Base-by-base conservation (phyloP, 805 yeast species). In the Candida ipomoeae region DNA sequence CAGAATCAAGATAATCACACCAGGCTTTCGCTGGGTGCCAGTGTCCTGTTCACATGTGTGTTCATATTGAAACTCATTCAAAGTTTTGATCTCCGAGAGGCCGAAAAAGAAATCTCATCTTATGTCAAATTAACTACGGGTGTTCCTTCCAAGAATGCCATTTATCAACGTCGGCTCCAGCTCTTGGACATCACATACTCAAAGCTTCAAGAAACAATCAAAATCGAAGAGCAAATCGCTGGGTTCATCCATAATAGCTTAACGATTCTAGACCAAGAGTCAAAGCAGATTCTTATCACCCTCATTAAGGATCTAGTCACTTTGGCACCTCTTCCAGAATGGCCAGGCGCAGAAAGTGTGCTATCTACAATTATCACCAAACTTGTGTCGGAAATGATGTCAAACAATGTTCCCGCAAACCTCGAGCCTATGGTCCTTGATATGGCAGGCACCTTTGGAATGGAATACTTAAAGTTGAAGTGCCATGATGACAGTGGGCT, bases 281-380 rank as follows among this genome's bases (percentile, higher is more conserved):
- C 49, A 14, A 57, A 54, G 29, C 14, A 49, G 6, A 15, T 46
- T 2, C 48, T 54, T n/a, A 17, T 39, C 8, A 40, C 45, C 5
- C 68, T 84, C 29, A 56, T 84, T 1, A 79, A 77, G 40, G 96
- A 88, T 57, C 64, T 87, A 18, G 50, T 81, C 6, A 53, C 60
- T 0, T 62, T 86, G 48, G 58, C 86, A 8, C 63, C 68, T 1
- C 64, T 64, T 7, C 87, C 89, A 0, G 84, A 81, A 48, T 88
- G 85, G 81, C 73, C 89, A 0, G 80, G 80, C 0, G 74, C 84
- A 1, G 87, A 81, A 17, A 38, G 44, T 5, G 17, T 48, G 11
- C 35, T 48, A 6, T 20, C 47, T 3, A 21, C 44, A 2, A 46
- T 53, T 4, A 26, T 50, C 6, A 33, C 31, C 29, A 37, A 36